A percentile compares a stretch with the other conserved stretches of the same genome.
Conservation (phyloP, 2,329 filamentous ascomycete species). For the Bipolaris cookei region DNA sequence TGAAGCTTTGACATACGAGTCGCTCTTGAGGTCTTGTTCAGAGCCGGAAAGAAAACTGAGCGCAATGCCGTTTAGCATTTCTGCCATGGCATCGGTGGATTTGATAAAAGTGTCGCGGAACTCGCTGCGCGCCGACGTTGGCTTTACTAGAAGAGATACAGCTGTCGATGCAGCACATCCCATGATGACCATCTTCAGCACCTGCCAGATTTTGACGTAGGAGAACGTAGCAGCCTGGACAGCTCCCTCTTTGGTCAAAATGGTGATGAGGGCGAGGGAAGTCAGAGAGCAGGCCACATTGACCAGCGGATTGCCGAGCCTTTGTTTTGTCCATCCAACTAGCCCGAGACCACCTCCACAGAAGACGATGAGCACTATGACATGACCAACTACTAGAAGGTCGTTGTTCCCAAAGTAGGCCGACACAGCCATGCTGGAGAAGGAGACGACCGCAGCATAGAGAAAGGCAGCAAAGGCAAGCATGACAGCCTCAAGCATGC, state of each 20-base stretch:
- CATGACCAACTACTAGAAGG: conserved; percentile 74
- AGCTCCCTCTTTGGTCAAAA: conserved; percentile 88
- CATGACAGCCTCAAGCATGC: conserved; percentile 84
- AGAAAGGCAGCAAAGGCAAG: conserved; percentile 78
- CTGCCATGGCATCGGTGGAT: conserved; percentile 75
- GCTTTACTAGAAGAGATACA: conserved; percentile 73
- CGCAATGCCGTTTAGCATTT: conserved; percentile 82
- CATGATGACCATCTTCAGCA: conserved; percentile 62
- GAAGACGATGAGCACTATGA: conserved; percentile 80
- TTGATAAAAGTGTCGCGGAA: conserved; percentile 76
- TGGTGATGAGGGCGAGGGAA: conserved; percentile 85
- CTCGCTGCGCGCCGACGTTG: conserved; percentile 75
- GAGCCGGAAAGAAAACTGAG: conserved; percentile 82
- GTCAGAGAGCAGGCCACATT: conserved; percentile 81
- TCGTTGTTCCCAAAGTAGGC: conserved; percentile 75
- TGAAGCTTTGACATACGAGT: conserved; percentile 68
- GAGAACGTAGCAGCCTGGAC: conserved; percentile 84
- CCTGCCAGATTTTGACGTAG: conserved; percentile 78
- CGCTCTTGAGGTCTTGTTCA: conserved; percentile 75
- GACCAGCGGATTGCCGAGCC: conserved; percentile 76
- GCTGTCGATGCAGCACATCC: conserved; percentile 61
- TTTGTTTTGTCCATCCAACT: conserved; percentile 86
- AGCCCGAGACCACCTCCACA: conserved; percentile 86
- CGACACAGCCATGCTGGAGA: conserved; percentile 87
- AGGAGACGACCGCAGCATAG: conserved; percentile 77